phyloP scores from a whole-genome alignment of 1,284 basidiomycete species.

The Marasmius fiardii region DNA sequence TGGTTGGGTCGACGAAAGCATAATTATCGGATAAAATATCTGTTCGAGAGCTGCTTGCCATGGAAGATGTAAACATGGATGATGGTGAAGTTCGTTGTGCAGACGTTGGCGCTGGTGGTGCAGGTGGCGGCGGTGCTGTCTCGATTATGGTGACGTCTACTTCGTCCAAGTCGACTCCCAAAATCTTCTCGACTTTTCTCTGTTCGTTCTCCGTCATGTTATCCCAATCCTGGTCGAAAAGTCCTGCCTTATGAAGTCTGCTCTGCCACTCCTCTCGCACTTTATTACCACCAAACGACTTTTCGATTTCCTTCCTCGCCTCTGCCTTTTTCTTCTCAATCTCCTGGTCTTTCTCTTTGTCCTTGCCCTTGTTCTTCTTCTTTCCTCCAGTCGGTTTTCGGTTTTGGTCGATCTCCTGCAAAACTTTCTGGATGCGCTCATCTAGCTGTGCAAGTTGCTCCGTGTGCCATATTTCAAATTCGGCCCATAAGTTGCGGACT shows the following conservation, averaged over 20 bases:
- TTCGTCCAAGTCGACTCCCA: conserved; percentile 13
- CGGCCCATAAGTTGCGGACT: conserved; percentile 9
- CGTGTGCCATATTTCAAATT: conserved; percentile 13
- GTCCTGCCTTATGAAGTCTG: conserved; percentile 8
- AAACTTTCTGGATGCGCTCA: not conserved
- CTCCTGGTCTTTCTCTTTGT: conserved; percentile 8
- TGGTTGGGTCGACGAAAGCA: conserved; percentile 12
- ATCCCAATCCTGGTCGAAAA: conserved; percentile 13
- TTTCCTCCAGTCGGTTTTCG: conserved; percentile 1
- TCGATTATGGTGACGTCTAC: not conserved
- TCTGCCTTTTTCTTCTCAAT: conserved; percentile 8
- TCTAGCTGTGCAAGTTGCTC: conserved; percentile 6
- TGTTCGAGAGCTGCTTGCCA: conserved; percentile 5
- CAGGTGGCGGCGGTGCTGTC: not conserved
- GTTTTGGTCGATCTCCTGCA: conserved; percentile 9
- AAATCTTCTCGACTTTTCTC: conserved; percentile 11
- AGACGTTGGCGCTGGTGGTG: not conserved
- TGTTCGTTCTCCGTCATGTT: conserved; percentile 13
- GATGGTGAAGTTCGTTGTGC: not conserved
- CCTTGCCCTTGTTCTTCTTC: conserved; percentile 2
- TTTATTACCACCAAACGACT: conserved; percentile 8
- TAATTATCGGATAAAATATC: conserved; percentile 7
- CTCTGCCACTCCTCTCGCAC: conserved; percentile 15
- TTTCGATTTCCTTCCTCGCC: conserved; percentile 6
- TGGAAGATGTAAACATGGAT: not conserved